phyloP scores from a whole-genome alignment of 1,139 yeast genomes.

The Hyphopichia pseudoburtonii region DNA sequence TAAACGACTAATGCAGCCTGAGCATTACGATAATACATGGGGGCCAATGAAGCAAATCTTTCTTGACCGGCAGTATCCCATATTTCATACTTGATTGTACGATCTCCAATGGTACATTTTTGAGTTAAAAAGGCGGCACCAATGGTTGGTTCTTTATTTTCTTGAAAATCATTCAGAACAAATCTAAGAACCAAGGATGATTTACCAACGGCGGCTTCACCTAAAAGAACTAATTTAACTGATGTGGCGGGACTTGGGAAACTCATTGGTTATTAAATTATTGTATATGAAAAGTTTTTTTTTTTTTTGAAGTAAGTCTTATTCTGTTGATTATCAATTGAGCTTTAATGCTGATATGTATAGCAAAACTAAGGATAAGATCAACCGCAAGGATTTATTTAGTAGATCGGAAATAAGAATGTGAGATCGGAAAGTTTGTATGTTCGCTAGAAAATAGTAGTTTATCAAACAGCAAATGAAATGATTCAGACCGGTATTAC shows the following conservation, averaged over 20 bases:
- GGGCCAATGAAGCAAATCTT: constrained; percentile 93
- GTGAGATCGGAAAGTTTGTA: too few species aligned
- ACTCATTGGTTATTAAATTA: constrained; percentile 19
- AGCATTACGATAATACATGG: constrained; percentile 98
- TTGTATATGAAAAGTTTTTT: neutral
- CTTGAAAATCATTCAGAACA: constrained; percentile 94
- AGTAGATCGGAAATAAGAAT: too few species aligned
- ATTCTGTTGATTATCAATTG: too few species aligned
- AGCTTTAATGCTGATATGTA: too few species aligned
- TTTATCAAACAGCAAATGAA: too few species aligned
- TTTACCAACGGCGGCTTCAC: constrained; percentile 98
- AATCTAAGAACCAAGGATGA: constrained; percentile 90
- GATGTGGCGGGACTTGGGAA: constrained; percentile 58
- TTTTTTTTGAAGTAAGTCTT: too few species aligned
- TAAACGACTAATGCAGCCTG: constrained; percentile 97
- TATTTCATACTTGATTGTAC: constrained; percentile 91
- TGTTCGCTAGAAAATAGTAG: too few species aligned
- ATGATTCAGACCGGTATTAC: too few species aligned
- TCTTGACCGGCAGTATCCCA: constrained; percentile 99
- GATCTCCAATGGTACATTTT: constrained; percentile 86
- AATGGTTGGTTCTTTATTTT: constrained; percentile 94
- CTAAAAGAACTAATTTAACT: constrained; percentile 84
- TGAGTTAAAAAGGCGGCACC: constrained; percentile 98
- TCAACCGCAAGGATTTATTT: too few species aligned
- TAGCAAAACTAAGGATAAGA: too few species aligned